These are phyloP conservation scores for Ceratocystis harringtonii DNA, from an alignment of 2,329 filamentous ascomycete species.

Conservation along the genomic window DNA sequence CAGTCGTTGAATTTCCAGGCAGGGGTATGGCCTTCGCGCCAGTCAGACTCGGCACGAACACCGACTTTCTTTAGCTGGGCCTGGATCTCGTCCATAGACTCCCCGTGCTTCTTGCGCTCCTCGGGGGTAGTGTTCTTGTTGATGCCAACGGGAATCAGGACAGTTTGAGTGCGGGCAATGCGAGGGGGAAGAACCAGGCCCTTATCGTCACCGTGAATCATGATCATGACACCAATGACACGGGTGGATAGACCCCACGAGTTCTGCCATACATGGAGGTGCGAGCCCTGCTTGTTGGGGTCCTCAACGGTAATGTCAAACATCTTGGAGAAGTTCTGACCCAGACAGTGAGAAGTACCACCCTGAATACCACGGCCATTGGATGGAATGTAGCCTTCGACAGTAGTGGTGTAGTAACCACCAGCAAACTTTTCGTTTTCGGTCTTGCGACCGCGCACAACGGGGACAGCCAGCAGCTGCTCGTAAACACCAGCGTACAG, in stretches of 20 bases:
- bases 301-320: slow-evolving; percentile 97
- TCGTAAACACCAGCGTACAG: slow-evolving; percentile 87
- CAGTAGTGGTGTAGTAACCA: slow-evolving; percentile 89
- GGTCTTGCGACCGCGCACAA: slow-evolving; percentile 87
- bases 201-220: slow-evolving; percentile 94
- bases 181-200: slow-evolving; percentile 85
- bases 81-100: slow-evolving; percentile 58
- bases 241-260: slow-evolving; percentile 97
- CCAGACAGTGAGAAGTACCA: slow-evolving; percentile 83
- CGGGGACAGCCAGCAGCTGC: slow-evolving; percentile 82
- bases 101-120: slow-evolving; percentile 59
- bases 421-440: slow-evolving; percentile 98
- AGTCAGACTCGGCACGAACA: slow-evolving; percentile 67
- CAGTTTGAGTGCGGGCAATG: slow-evolving; percentile 69
- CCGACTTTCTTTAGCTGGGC: slow-evolving; percentile 54
- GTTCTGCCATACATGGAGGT: slow-evolving; percentile 92
- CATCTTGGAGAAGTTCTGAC: slow-evolving; percentile 99
- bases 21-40: slow-evolving; percentile 80
- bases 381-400: slow-evolving; percentile 90
- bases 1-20: slow-evolving; percentile 99
- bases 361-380: slow-evolving; percentile 96
- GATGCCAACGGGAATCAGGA: slow-evolving; percentile 85
- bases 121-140: slow-evolving; percentile 75
- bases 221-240: slow-evolving; percentile 96
- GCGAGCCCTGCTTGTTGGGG: slow-evolving; percentile 62